Evolutionary conservation across 2,329 filamentous ascomycete genomes (phyloP).

Genomic region (Talaromyces marneffei): DNA sequence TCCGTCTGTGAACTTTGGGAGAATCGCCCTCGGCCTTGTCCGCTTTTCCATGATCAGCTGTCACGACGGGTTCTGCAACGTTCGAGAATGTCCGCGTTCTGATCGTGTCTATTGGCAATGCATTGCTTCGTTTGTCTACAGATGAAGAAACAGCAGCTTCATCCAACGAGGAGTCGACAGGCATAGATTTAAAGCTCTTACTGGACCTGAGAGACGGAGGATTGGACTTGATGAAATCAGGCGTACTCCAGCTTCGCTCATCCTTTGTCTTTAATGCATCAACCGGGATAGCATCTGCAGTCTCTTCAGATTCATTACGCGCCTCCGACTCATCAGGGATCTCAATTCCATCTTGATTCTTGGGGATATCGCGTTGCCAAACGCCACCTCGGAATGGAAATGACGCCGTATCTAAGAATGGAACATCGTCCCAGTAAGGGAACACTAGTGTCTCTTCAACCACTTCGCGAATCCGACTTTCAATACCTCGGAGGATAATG

Average conservation of each 20-base stretch:
- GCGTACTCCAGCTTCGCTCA: slow-evolving; percentile 31
- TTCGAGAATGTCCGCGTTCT: slow-evolving; percentile 59
- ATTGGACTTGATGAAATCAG: slow-evolving; percentile 24
- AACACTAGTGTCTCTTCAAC: slow-evolving; percentile 84
- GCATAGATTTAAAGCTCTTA: slow-evolving; percentile 25
- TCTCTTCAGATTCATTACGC: slow-evolving; percentile 20
- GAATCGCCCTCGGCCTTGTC: slow-evolving; percentile 56
- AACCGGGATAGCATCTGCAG: slow-evolving; percentile 18
- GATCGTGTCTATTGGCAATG: slow-evolving; percentile 50
- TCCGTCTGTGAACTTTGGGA: slow-evolving; percentile 39
- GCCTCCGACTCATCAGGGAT: slow-evolving; percentile 33
- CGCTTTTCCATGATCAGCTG: slow-evolving; percentile 60
- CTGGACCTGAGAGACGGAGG: slow-evolving; percentile 23
- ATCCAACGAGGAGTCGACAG: slow-evolving; percentile 19
- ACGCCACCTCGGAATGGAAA: slow-evolving; percentile 82
- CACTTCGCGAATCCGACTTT: slow-evolving; percentile 90
- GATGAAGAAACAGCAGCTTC: slow-evolving; percentile 25
- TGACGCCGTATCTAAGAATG: slow-evolving; percentile 75
- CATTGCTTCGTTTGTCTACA: slow-evolving; percentile 30
- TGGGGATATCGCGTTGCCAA: slow-evolving; percentile 51
- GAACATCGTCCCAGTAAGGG: slow-evolving; percentile 94
- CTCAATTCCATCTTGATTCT: slow-evolving; percentile 34
- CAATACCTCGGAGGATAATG: slow-evolving; percentile 85
- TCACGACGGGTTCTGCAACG: slow-evolving; percentile 60
- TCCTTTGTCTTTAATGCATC: slow-evolving; percentile 29